phyloP scores from a whole-genome alignment of 495 filamentous ascomycete species.

The Aspergillus saccharolyticus region DNA sequence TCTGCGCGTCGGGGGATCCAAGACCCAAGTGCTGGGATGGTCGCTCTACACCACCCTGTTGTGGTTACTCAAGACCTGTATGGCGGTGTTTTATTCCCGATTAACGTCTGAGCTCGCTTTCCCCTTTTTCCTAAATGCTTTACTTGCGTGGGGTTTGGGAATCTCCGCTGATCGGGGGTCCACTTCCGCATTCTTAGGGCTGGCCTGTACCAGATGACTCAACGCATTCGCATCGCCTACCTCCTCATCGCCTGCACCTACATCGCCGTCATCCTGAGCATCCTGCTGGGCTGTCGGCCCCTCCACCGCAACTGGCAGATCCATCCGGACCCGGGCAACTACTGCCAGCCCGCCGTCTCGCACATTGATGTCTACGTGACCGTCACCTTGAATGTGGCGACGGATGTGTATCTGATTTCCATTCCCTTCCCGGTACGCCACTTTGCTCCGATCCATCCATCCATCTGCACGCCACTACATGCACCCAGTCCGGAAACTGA shows the following conservation, averaged over 20 bases:
- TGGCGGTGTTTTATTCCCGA: conserved; percentile 56
- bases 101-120: conserved; percentile 51
- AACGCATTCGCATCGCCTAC: conserved; percentile 51
- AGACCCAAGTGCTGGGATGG: conserved; percentile 55
- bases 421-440: conserved; percentile 48
- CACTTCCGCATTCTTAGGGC: conserved; percentile 26
- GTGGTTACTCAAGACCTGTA: conserved; percentile 55
- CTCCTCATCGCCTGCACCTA: conserved; percentile 47
- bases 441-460: too few species aligned
- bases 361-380: conserved; percentile 43
- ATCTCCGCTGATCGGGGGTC: conserved; percentile 4
- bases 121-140: background rate
- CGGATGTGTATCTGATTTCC: conserved; percentile 52
- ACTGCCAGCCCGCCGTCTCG: conserved; percentile 45
- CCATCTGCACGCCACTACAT: too few species aligned
- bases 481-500: background rate
- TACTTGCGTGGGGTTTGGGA: too few species aligned
- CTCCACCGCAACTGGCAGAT: conserved; percentile 56
- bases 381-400: conserved; percentile 48
- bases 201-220: conserved; percentile 43
- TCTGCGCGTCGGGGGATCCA: conserved; percentile 50
- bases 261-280: conserved; percentile 48
- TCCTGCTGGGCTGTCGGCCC: conserved; percentile 50
- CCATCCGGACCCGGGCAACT: conserved; percentile 49
- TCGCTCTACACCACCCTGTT: conserved; percentile 52